Base-by-base conservation (phyloP, 108 stramenopile genomes). In the Nannochloropsis salina region DNA sequence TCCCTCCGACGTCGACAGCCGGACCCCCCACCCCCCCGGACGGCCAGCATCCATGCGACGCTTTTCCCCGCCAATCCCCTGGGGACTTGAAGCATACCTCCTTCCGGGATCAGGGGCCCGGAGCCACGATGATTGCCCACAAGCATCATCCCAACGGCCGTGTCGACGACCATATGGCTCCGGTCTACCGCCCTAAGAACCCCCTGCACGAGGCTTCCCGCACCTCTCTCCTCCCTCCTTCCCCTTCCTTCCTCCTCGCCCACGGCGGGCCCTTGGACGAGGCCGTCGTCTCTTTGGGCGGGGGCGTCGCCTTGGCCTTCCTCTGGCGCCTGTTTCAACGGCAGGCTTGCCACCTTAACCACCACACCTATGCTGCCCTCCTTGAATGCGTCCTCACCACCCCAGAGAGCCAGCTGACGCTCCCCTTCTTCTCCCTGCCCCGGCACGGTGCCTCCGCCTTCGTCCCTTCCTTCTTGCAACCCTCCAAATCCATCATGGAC, bases 241-340 rank as follows among this genome's bases (percentile, higher is more conserved):
- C 61, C n/a, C 61, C 61, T n/a, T n/a, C 61, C 61, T 74, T 74
- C 61, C 61, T 74, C 6, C 61, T 74, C 61, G 61, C 61, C 61
- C 61, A 74, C 15, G 61, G 61, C 3, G 61, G 61, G 5, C 61
- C 3, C 8, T n/a, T 74, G 20, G 61, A 74, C 61, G n/a, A 74
- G 8, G 20, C n/a, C 61, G 15, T 74, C 61, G n/a, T 74, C 61
- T 4, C 61, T 8, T n/a, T 74, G 20, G 61, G 61, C 61, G n/a
- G 61, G 20, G 61, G 61, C 6, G 61, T n/a, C 61, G n/a, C 61
- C 8, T 8, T 74, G 20, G 15, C 61, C 61, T 74, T 74, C 61
- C 61, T 74, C 61, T 74, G 61, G 61, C 61, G n/a, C 8, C 2
- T 74, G 1, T 2, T 74, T n/a, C 15, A 74, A 15, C 61, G n/a